Percentiles rank a stretch among this genome's conserved stretches.
phyloP scores from a whole-genome alignment of 768 basidiomycete genomes.

The Collybiopsis luxurians region DNA sequence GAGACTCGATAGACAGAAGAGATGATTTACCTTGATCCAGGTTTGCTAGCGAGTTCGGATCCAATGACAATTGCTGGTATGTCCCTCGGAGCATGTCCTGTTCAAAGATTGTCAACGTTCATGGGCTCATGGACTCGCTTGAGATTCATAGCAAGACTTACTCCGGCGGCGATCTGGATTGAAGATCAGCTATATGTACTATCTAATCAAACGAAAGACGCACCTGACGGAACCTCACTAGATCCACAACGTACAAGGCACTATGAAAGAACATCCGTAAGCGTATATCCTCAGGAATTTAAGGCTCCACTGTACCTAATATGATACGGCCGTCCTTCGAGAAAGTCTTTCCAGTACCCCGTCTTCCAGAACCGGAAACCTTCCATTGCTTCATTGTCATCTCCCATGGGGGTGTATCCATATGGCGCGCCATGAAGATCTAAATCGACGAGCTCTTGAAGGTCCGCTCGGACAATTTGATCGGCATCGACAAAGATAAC shows the following conservation, averaged over 20 bases:
- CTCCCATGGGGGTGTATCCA: slow-evolving; percentile 96
- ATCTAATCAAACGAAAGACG: slow-evolving; percentile 13
- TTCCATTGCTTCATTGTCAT: slow-evolving; percentile 93
- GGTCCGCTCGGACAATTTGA: slow-evolving; percentile 94
- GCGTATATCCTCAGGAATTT: neutral
- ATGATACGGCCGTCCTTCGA: slow-evolving; percentile 85
- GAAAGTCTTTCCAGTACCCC: slow-evolving; percentile 90
- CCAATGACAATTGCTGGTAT: slow-evolving; percentile 92
- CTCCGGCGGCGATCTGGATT: slow-evolving; percentile 48
- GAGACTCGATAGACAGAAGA: neutral
- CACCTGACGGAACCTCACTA: slow-evolving; percentile 92
- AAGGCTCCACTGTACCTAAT: slow-evolving; percentile 62
- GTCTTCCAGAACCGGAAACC: slow-evolving; percentile 99
- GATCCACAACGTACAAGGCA: slow-evolving; percentile 93
- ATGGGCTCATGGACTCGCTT: neutral
- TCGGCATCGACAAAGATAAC: slow-evolving; percentile 99
- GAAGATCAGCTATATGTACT: neutral
- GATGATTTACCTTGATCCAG: slow-evolving; percentile 78
- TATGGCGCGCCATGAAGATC: slow-evolving; percentile 93
- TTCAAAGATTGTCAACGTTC: neutral
- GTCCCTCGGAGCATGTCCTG: slow-evolving; percentile 87
- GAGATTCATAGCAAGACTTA: slow-evolving; percentile 21
- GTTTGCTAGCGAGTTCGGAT: slow-evolving; percentile 92
- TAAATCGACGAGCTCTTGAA: slow-evolving; percentile 91
- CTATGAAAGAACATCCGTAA: slow-evolving; percentile 37